Conservation (phyloP, 2,329 filamentous ascomycete genomes). For the Clarireedia sp. region DNA sequence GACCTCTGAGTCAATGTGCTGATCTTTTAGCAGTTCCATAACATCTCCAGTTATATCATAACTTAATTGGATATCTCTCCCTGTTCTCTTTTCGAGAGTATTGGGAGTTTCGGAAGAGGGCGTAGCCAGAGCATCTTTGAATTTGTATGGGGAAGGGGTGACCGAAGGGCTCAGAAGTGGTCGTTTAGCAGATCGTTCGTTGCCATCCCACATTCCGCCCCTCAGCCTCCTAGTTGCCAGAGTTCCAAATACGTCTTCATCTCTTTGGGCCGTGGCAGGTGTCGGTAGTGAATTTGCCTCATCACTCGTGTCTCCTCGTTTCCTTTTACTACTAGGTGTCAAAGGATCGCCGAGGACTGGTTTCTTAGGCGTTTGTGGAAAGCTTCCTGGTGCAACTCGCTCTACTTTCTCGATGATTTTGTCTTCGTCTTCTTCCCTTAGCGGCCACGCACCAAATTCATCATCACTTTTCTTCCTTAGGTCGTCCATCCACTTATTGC, state of each 20-base stretch:
- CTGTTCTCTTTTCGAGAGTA: slow-evolving; percentile 1
- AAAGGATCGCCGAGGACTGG: slow-evolving; percentile 13
- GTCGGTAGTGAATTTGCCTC: slow-evolving; percentile 19
- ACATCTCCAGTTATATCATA: slow-evolving; percentile 40
- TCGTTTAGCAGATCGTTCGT: slow-evolving; percentile 14
- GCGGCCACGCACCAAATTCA: slow-evolving; percentile 24
- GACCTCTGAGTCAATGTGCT: slow-evolving; percentile 34
- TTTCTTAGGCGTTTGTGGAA: slow-evolving; percentile 25
- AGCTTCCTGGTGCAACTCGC: slow-evolving; percentile 5
- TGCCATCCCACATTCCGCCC: slow-evolving; percentile 20
- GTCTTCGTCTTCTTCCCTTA: slow-evolving; percentile 20
- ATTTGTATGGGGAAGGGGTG: slow-evolving; percentile 24
- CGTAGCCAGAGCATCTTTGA: slow-evolving; percentile 12
- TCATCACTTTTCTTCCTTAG: slow-evolving; percentile 18
- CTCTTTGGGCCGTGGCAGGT: slow-evolving; percentile 16
- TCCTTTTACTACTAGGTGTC: slow-evolving; percentile 26
- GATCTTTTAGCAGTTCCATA: slow-evolving; percentile 40
- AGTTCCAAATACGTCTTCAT: slow-evolving; percentile 21
- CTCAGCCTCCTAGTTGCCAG: slow-evolving; percentile 11
- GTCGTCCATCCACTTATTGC: slow-evolving; percentile 15
- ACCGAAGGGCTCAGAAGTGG: slow-evolving; percentile 16
- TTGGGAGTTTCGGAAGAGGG: slow-evolving; percentile 17
- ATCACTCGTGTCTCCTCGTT: slow-evolving; percentile 12
- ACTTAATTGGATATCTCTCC: not conserved
- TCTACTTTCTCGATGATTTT: slow-evolving; percentile 12